Base-by-base conservation (phyloP, 805 yeast species). In the Metschnikowia orientalis region DNA sequence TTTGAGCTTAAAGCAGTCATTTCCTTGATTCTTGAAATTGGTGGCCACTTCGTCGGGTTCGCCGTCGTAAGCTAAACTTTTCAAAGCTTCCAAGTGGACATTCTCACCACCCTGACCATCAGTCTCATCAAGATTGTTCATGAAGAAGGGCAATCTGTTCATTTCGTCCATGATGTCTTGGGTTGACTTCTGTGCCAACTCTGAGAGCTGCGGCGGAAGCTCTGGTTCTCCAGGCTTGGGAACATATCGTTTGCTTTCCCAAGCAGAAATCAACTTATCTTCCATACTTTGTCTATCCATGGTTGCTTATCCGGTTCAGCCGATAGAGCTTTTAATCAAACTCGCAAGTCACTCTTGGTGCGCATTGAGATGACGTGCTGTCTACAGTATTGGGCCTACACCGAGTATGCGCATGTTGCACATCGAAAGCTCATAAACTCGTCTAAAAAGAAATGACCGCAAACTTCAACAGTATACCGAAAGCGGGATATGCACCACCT, bases 31-130 rank as follows among this genome's bases (percentile, higher is more conserved):
- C 43, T 88, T 87, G 65, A 89, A 92, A 51, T 88, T 89, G 15
- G 75, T 69, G 4, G 97, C 97, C 21, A 88, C 67, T 51, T 92
- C 98, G 49, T 82, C 79, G 0, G 97, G 96, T 42, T 87, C 95
- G 27, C 97, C 98, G 30, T 92, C 98, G 52, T 86, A 88, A 0
- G 94, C 95, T 46, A 92, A 65, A 4, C 95, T 90, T 52, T 81
- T 81, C 37, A 92, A 68, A 0, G 98, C 98, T 53, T 90, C 97
- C 11, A 92, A 61, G 32, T 77, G 80, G 4, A 68, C 52, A 50
- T 84, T 85, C 26, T 78, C 81, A 19, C 88, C 90, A 28, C 84
- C 86, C 4, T 72, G 79, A 10, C 84, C 88, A 45, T 83, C 87
- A 2, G 78, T 74, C 18, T 76, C 84, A 48, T 83, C 94, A 11